Evolutionary conservation across 164 flowering plant species (phyloP), one percentile per base, ranked within the genome.

Genomic region (Houttuynia cordata): DNA sequence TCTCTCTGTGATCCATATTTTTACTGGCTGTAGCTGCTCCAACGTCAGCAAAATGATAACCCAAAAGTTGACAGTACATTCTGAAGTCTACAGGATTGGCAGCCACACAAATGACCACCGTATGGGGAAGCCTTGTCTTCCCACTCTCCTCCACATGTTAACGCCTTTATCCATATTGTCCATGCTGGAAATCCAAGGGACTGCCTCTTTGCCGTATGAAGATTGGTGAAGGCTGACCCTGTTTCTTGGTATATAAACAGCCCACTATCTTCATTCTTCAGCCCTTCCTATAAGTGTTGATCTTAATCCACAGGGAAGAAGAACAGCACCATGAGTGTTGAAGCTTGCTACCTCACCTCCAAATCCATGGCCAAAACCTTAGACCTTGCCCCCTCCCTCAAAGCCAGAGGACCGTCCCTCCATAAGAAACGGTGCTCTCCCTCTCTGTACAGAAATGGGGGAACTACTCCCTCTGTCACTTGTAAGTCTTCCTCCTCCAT

Each of bases 311-410:
- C 56, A 18, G 23, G 39, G 42, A 47, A 54, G 24, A 37, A 24
- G 21, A 21, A 41, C 56, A 53, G 24, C 53, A 58, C 22, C 57
- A 57, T 34, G 59, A 57, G 41, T 34, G 79, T 83, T 86, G 90
- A 83, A 58, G 83, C 92, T 75, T 76, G 83, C 65, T 78, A 77
- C 64, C 64, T 81, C 42, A 71, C 75, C 7, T 74, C 88, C 39
- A 82, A 71, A 53, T 75, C 90, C 45, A 75, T 82, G 68, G 52
- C 73, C 51, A 72, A 73, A 39, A 62, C 72, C 61, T 41, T 61
- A 17, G 77, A 79, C 21, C 61, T 68, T 34, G 22, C 42, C 37
- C 76, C 79, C 39, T 71, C 71, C 4, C 53, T 74, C 63, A 75
- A 73, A 72, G 53, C 74, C 21, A 74, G 68, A 66, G 10, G 25